Base-by-base conservation (phyloP, 371 early-diverging fungal genomes). In the Umbelopsis sp. region DNA sequence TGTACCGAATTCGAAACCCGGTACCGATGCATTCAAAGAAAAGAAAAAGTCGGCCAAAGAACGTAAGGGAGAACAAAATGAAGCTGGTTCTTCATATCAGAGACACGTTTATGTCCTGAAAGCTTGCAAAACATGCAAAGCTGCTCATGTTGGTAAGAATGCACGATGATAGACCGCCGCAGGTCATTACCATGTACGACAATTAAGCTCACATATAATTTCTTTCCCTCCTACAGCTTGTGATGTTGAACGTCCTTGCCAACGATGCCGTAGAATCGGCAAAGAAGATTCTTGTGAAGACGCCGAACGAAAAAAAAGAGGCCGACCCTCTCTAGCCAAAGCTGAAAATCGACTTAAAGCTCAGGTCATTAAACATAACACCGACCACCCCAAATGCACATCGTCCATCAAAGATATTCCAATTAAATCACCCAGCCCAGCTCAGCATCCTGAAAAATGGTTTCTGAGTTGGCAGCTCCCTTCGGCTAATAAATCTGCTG, bases 241-340 rank as follows among this genome's bases (percentile, higher is more conserved):
- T 68, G 86, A 86, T 70, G 78, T 75, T 14, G 76, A 78, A n/a
- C 77, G 87, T n/a, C 87, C 89, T 4, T 89, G 89, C 66, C 72
- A 81, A 69, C 70, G 89, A 10, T 89, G 87, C 69, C 72, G 83
- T n/a, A 80, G 86, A 29, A 64, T 82, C 24, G 81, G 82, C 62
- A 79, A 82, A 44, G 77, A 80, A 4, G 84, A 82, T 29, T 75
- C 80, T 0, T 89, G 87, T 67, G 74, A 78, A 18, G 84, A 89
- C 67, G 85, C 87, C 9, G 80, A 79, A 66, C 75, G 87, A 46
- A 87, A 89, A 70, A 84, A 86, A 64, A 80, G 87, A 9, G 89
- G 89, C 0, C 75, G 87, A 14, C 85, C 41, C 12, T 12, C 41
- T 41, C 7, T 41, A 29, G 14, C 20, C 52, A 29, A 29, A 11